Evolutionary conservation across 106 monocot genomes (phyloP).

Genomic region (Acanthochlamys bracteata): DNA sequence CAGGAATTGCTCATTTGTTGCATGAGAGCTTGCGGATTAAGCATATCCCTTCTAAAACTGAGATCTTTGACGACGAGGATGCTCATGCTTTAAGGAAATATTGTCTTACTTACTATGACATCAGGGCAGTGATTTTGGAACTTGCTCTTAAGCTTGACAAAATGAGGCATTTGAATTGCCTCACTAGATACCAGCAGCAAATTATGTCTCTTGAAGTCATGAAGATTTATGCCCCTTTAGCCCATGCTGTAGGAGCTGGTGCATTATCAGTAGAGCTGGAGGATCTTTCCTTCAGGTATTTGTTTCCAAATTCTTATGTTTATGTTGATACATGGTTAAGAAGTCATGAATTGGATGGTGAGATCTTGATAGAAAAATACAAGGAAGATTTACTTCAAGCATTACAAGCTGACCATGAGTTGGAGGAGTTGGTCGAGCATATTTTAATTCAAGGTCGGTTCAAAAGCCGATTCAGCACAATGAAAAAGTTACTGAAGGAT

Average conservation of each 20-base stretch:
- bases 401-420: slow-evolving; percentile 39
- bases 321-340: slow-evolving; percentile 78
- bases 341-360: slow-evolving; percentile 35
- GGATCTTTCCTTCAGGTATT: slow-evolving; percentile 77
- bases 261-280: slow-evolving; percentile 72
- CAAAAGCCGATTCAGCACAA: slow-evolving; percentile 92
- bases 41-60: slow-evolving; percentile 58
- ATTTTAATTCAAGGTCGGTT: slow-evolving; percentile 63
- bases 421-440: slow-evolving; percentile 46
- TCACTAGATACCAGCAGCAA: slow-evolving; percentile 67
- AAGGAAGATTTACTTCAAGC: slow-evolving; percentile 50
- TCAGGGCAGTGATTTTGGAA: slow-evolving; percentile 66
- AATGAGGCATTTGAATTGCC: slow-evolving; percentile 62
- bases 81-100: slow-evolving; percentile 52
- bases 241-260: slow-evolving; percentile 75
- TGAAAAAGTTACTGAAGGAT: slow-evolving; percentile 91
- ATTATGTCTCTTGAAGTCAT: slow-evolving; percentile 62
- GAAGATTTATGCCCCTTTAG: slow-evolving; percentile 91
- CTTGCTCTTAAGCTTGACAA: slow-evolving; percentile 68
- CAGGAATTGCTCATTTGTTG: slow-evolving; percentile 52
- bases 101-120: slow-evolving; percentile 85
- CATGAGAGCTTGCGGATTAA: slow-evolving; percentile 73
- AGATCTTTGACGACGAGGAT: slow-evolving; percentile 62
- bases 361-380: slow-evolving; percentile 37
- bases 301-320: slow-evolving; percentile 79